phyloP scores from a whole-genome alignment of 768 basidiomycete genomes.

The Fistulinella prunicolor region DNA sequence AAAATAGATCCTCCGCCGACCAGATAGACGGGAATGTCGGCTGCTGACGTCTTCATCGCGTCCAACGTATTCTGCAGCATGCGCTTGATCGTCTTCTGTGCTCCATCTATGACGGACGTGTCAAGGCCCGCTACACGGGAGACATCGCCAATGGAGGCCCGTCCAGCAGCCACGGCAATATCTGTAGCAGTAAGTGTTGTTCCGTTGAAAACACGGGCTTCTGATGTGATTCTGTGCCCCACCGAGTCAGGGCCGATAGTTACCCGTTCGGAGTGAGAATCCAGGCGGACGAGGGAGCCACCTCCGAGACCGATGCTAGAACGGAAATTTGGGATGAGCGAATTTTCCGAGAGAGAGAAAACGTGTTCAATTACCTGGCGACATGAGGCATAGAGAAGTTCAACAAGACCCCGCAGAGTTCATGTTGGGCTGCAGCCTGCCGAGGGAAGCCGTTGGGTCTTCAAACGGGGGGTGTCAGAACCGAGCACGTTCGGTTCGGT shows the following conservation, averaged over 20 bases:
- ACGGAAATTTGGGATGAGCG: constrained; percentile 2
- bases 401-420: constrained; percentile 57
- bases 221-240: constrained; percentile 49
- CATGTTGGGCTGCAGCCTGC: constrained; percentile 60
- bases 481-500: neutral
- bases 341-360: neutral
- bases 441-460: constrained; percentile 56
- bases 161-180: constrained; percentile 44
- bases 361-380: constrained; percentile 27
- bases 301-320: constrained; percentile 61
- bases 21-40: constrained; percentile 54
- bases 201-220: constrained; percentile 57
- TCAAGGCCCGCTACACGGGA: constrained; percentile 23
- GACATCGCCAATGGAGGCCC: constrained; percentile 30
- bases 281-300: constrained; percentile 49
- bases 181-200: constrained; percentile 59
- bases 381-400: constrained; percentile 64
- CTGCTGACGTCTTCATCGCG: constrained; percentile 61
- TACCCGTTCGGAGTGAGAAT: constrained; percentile 35
- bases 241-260: constrained; percentile 65
- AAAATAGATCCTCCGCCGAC: constrained; percentile 68
- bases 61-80: constrained; percentile 51
- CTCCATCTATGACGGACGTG: constrained; percentile 30
- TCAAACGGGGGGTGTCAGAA: constrained; percentile 13
- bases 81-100: constrained; percentile 40